A percentile compares a stretch with the other conserved stretches of the same genome.
Evolutionary conservation across 139 green algal species (phyloP).

Genomic region (Mesotaenium endlicherianum): DNA sequence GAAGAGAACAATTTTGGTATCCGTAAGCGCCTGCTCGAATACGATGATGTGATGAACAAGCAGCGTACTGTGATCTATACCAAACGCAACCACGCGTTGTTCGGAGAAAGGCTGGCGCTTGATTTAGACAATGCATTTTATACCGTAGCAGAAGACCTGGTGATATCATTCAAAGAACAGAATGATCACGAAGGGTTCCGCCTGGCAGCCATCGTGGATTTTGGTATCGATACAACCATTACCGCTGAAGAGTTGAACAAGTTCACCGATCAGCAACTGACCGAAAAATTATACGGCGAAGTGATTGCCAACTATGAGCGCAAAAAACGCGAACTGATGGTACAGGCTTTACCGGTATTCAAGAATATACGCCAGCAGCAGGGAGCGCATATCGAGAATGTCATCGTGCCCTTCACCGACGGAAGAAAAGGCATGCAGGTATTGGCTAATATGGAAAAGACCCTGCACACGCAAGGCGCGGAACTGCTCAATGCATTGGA

Average conservation of each 20-base stretch:
- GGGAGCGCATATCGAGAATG: too few species aligned
- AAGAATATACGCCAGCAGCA: too few species aligned
- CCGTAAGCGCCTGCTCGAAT: constrained; percentile 46
- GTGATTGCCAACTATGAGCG: background rate
- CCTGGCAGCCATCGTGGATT: background rate
- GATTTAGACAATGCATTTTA: background rate
- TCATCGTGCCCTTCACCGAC: too few species aligned
- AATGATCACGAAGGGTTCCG: background rate
- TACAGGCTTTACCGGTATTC: too few species aligned
- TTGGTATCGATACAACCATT: background rate
- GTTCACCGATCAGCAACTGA: background rate
- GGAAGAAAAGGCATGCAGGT: too few species aligned
- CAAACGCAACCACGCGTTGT: background rate
- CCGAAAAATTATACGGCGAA: background rate
- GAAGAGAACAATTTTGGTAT: constrained; percentile 15
- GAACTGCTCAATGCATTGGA: background rate
- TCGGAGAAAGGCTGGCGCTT: background rate
- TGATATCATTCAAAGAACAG: background rate
- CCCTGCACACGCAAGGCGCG: background rate
- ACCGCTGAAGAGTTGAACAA: background rate
- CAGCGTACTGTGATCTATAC: constrained; percentile 6
- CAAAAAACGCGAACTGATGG: too few species aligned
- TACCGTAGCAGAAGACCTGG: background rate
- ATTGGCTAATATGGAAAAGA: too few species aligned
- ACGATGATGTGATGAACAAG: constrained; percentile 38